phyloP scores from a whole-genome alignment of 306 rosid genomes.

The Arachis hypogaea region DNA sequence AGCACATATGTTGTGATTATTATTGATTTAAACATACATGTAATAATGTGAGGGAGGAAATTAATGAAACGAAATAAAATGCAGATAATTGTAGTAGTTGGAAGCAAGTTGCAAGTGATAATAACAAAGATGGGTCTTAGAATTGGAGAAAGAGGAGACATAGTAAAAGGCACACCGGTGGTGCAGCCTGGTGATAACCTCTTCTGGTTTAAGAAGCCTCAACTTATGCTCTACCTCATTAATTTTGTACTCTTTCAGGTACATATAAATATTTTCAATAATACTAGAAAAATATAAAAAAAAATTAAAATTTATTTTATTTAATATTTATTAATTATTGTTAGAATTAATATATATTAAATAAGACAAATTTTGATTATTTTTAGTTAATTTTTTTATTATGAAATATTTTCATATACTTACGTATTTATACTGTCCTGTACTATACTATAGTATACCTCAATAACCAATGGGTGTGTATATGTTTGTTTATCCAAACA shows the following conservation, averaged over 20 bases:
- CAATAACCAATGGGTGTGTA: no score
- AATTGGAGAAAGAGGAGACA: constrained; percentile 76
- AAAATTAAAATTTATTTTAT: background rate
- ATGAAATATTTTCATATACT: no score
- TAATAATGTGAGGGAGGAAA: no score
- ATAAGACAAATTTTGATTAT: no score
- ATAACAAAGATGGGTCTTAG: constrained; percentile 84
- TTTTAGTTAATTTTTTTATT: no score
- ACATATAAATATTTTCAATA: background rate
- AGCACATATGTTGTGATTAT: constrained; percentile 38
- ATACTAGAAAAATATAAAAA: background rate
- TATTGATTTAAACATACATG: no score
- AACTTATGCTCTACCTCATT: constrained; percentile 73
- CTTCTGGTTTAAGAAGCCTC: constrained; percentile 84
- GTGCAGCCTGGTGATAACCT: constrained; percentile 82
- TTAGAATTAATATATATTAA: no score
- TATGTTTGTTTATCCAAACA: constrained; percentile 34
- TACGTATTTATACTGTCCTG: no score
- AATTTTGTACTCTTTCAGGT: constrained; percentile 94
- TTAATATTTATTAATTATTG: no score
- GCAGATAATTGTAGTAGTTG: constrained; percentile 76
- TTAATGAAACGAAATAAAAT: background rate
- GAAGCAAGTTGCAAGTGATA: constrained; percentile 87
- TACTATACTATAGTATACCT: no score
- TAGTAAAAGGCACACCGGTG: constrained; percentile 76